Percentiles rank a stretch among this genome's conserved stretches.
These are phyloP conservation scores for Gracilaria domingensis DNA, from an alignment of 23 red algal genomes.

Conservation along the genomic window DNA sequence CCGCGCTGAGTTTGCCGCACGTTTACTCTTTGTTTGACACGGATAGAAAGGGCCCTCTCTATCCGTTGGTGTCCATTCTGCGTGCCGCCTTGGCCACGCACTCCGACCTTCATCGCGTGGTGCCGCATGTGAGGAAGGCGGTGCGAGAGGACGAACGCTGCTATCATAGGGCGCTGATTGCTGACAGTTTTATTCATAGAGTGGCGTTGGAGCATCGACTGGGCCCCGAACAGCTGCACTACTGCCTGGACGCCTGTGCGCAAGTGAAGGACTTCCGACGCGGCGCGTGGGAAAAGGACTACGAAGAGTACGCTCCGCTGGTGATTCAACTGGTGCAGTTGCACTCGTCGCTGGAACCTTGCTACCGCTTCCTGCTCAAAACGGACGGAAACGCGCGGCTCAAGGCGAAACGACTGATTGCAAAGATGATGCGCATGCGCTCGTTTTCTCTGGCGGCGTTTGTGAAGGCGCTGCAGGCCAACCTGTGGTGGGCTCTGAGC, in stretches of 20 bases:
- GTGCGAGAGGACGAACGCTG: background rate
- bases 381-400: conserved; percentile 14
- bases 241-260: conserved; percentile 13
- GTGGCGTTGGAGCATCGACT: background rate
- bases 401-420: conserved; percentile 5
- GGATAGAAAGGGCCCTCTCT: background rate
- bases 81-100: conserved; percentile 1
- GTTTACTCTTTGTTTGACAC: background rate
- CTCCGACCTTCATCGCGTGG: background rate
- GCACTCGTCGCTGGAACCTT: conserved; percentile 3
- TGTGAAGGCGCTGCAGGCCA: background rate
- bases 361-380: conserved; percentile 17
- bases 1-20: background rate
- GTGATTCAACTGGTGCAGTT: background rate
- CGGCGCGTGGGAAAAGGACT: background rate
- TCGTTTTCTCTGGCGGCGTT: background rate
- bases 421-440: background rate
- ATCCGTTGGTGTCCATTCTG: background rate
- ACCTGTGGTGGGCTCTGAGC: conserved; percentile 23
- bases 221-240: background rate
- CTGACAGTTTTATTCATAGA: background rate
- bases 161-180: background rate
- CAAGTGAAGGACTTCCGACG: background rate
- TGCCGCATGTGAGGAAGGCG: background rate
- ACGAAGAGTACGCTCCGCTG: background rate